A percentile compares a stretch with the other conserved stretches of the same genome.
phyloP scores from a whole-genome alignment of 805 yeast genomes.

The Naumovozyma castellii region DNA sequence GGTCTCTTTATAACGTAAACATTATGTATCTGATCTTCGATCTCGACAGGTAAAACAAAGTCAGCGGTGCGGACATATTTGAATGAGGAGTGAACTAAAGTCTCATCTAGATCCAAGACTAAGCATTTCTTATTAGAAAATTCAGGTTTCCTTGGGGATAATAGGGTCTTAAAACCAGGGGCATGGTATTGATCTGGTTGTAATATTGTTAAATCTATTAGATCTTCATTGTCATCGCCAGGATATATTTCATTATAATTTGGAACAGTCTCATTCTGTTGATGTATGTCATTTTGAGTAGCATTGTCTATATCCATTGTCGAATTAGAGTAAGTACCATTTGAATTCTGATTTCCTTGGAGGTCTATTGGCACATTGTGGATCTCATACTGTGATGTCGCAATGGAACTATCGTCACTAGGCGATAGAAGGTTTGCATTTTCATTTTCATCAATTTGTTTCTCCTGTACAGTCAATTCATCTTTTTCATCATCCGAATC shows the following conservation, averaged over 20 bases:
- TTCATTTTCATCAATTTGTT: background rate
- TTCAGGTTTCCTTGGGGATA: constrained; percentile 37
- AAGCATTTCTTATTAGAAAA: constrained; percentile 70
- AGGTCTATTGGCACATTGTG: background rate
- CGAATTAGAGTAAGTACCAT: background rate
- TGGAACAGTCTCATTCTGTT: background rate
- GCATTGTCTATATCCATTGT: background rate
- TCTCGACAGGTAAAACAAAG: constrained; percentile 94
- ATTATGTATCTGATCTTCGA: constrained; percentile 83
- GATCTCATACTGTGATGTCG: background rate
- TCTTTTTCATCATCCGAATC: background rate
- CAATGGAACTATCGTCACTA: background rate
- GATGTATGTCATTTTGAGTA: constrained; percentile 3
- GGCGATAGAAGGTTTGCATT: background rate
- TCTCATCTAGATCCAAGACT: constrained; percentile 88
- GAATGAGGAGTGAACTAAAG: constrained; percentile 91
- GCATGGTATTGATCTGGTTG: constrained; percentile 68
- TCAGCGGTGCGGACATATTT: constrained; percentile 88
- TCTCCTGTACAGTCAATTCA: background rate
- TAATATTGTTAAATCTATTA: constrained; percentile 50
- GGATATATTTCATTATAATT: constrained; percentile 8
- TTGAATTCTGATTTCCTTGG: background rate
- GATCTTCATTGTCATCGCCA: constrained; percentile 27
- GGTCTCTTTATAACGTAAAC: constrained; percentile 96
- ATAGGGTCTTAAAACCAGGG: constrained; percentile 56